phyloP scores from a whole-genome alignment of 768 basidiomycete species.

The Hortiboletus campestris region DNA sequence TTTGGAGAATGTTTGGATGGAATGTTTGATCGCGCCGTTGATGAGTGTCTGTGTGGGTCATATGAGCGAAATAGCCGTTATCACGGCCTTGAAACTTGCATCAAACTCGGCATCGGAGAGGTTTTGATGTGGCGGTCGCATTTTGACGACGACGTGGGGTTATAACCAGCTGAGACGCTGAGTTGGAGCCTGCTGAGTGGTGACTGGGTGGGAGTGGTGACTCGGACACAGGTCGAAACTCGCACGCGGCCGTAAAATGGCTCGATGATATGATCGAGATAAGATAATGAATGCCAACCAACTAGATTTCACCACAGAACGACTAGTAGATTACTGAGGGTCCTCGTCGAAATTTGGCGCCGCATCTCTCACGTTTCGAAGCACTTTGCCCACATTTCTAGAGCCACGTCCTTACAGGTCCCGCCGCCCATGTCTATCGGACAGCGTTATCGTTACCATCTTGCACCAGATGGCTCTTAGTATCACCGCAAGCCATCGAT shows the following conservation, averaged over 20 bases:
- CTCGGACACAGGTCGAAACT: not conserved
- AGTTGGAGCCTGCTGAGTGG: no score
- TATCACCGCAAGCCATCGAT: slow-evolving; percentile 20
- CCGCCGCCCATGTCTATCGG: slow-evolving; percentile 30
- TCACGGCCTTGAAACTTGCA: slow-evolving; percentile 7
- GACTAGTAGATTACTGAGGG: slow-evolving; percentile 10
- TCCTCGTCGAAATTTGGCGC: slow-evolving; percentile 26
- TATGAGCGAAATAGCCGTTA: not conserved
- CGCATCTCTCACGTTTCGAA: slow-evolving; percentile 13
- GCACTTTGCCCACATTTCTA: slow-evolving; percentile 24
- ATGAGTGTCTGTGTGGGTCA: slow-evolving; percentile 12
- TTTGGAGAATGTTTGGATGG: slow-evolving; percentile 12
- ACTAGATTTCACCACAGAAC: slow-evolving; percentile 12
- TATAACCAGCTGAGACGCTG: not conserved
- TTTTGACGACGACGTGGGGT: not conserved
- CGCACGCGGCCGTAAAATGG: slow-evolving; percentile 4
- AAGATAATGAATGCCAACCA: not conserved
- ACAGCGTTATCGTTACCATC: slow-evolving; percentile 2
- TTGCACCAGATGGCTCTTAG: slow-evolving; percentile 33
- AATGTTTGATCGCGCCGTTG: slow-evolving; percentile 7
- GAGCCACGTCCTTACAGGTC: slow-evolving; percentile 11
- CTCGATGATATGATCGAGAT: not conserved
- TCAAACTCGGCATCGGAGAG: slow-evolving; percentile 19
- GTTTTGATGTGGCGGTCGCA: not conserved
- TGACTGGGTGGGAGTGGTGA: not conserved